Base-by-base conservation (phyloP, 2,329 filamentous ascomycete genomes). In the Beauveria bassiana region DNA sequence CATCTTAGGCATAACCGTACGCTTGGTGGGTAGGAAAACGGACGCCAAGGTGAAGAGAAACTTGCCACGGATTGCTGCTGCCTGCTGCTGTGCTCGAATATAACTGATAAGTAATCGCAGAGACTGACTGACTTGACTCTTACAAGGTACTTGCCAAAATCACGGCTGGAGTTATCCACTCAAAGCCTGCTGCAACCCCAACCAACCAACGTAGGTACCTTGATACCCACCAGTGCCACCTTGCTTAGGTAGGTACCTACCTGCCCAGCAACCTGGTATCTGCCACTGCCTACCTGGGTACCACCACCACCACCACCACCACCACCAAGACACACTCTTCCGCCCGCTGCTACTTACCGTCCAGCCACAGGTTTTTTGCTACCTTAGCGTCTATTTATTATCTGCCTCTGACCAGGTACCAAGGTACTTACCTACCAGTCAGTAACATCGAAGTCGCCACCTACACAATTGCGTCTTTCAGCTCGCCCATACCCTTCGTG, bases 401-500 rank as follows among this genome's bases (percentile, higher is more conserved):
- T 22, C 31, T 53, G 42, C 43, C 31, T 40, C 38, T 51, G n/a
- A 31, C 56, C 14, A 31, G 28, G 28, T 31, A 31, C 31, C 9
- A 12, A 34, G 31, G 31, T 34, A 34, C 31, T 10, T 34, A 34
- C 31, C 3, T 31, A 10, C 28, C 28, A 31, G 28, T 28, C 28
- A 28, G 28, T 28, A 28, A 28, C 28, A 8, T 28, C 28, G 8
- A 28, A 26, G 58, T 43, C 40, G 58, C 58, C 58, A 54, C 58
- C 58, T 60, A 42, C 58, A 54, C 58, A 60, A 26, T 60, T 60
- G 58, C 49, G 58, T 24, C 31, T 31, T 54, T 53, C 20, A 38
- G 42, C 42, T 54, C 40, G 47, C 8, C 34, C 28, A 24, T 52
- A 22, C 40, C 28, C 31, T 51, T 16, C 49, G 55, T 50, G 58